Percentiles rank a stretch among this genome's conserved stretches.
Conservation (phyloP, 192 early-diverging fungal species). For the Gorgonomyces haynaldii region DNA sequence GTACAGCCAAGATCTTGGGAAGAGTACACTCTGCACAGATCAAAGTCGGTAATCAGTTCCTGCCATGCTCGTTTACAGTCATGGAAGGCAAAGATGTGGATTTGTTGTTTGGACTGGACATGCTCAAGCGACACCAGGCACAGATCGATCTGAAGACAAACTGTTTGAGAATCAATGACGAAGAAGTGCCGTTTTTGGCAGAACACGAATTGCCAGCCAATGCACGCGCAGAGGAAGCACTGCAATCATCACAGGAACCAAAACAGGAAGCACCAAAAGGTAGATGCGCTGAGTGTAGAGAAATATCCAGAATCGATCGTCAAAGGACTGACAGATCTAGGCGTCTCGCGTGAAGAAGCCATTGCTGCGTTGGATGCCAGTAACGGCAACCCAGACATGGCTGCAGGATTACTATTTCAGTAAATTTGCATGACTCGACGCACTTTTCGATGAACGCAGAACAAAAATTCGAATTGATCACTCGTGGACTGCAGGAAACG, state of each 20-base stretch:
- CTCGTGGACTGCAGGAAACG: slow-evolving; percentile 86
- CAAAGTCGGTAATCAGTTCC: slow-evolving; percentile 62
- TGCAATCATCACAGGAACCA: slow-evolving; percentile 1
- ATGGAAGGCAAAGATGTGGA: slow-evolving; percentile 88
- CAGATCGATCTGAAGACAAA: slow-evolving; percentile 83
- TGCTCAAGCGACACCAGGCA: slow-evolving; percentile 83
- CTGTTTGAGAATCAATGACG: slow-evolving; percentile 64
- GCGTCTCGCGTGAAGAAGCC: slow-evolving; percentile 66
- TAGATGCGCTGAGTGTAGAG: too few species aligned
- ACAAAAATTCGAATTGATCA: slow-evolving; percentile 63
- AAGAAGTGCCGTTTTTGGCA: slow-evolving; percentile 72
- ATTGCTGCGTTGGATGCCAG: slow-evolving; percentile 63
- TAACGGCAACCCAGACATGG: slow-evolving; percentile 78
- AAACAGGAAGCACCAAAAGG: slow-evolving; percentile 9
- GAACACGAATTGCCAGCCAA: slow-evolving; percentile 86
- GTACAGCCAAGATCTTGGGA: slow-evolving; percentile 94
- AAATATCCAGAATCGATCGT: slow-evolving; percentile 58
- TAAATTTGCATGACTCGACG: slow-evolving; percentile 5
- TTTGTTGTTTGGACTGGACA: slow-evolving; percentile 89
- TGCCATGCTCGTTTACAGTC: slow-evolving; percentile 84
- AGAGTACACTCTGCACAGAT: slow-evolving; percentile 82
- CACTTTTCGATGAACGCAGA: too few species aligned
- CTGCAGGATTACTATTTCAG: slow-evolving; percentile 76
- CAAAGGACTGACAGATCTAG: slow-evolving; percentile 60
- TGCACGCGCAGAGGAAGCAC: slow-evolving; percentile 15